Base-by-base conservation (phyloP, 495 filamentous ascomycete genomes). In the Aspergillus bertholletiae region DNA sequence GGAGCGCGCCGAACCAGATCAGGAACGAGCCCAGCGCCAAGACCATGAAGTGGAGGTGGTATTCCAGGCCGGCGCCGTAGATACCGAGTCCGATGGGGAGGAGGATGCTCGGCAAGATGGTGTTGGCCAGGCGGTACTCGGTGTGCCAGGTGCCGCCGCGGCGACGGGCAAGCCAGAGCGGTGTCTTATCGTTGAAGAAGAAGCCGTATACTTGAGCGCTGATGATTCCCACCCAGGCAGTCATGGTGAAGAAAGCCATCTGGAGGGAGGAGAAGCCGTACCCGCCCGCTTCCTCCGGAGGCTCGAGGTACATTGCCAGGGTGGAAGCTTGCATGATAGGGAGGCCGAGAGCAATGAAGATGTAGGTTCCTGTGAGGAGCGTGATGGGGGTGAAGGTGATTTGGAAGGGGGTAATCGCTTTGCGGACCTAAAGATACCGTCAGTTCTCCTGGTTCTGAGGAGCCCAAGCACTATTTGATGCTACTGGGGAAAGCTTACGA, bases 221-320 rank as follows among this genome's bases (percentile, higher is more conserved):
- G 34, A 68, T 40, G 45, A 74, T 60, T 39, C 67, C 73, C 27
- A 76, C 49, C 75, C 75, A 77, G 49, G 62, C 61, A 8, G 63
- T 55, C 50, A 75, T 70, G 9, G 64, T 67, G 61, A 76, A 61
- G 58, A 56, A 35, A 2, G 78, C 79, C 28, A 76, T 81, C 49
- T 79, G 68, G 13, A 66, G 59, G 0, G 74, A 66, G 0, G 69
- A 65, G 51, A 80, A 81, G 18, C 76, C 77, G 58, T 81, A 81
- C 12, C 78, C 79, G n/a, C 75, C 75, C 2, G 47, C 59, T 11
- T 61, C 59, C 26, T 61, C 56, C 18, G 78, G 77, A 34, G 60
- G 66, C 56, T 80, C 72, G 3, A 82, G 66, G 63, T 69, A 80
- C 18, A 65, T 66, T 4, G 70, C 61, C 0, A 68, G 67, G 2